Evolutionary conservation across 2,329 filamentous ascomycete species (phyloP), one percentile per base, ranked within the genome.

Genomic region (Monosporascus sp.): DNA sequence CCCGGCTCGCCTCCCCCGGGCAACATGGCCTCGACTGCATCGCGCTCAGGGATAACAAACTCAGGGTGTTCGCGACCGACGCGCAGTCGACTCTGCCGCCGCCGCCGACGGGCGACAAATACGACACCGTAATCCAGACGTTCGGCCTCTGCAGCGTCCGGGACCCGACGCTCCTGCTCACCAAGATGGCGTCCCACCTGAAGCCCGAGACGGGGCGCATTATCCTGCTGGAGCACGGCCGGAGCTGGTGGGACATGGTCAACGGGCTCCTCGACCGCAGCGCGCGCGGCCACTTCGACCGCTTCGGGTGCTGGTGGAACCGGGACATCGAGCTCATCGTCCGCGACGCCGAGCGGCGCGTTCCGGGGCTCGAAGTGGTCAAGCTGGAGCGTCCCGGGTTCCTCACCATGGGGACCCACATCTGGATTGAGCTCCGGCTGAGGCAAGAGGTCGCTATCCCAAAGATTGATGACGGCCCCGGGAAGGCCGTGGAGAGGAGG

Each of bases 261-360:
- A 86, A 87, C 63, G 68, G 71, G 9, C 60, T 80, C 18, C 68
- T 87, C 35, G 83, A 87, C 68, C 72, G 69, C 57, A 75, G 77
- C 53, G 83, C 84, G 0, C 68, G 69, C 17, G 68, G 70, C 22
- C 84, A 86, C 62, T 85, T 84, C 54, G 70, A 73, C 22, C 76
- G 78, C 60, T 86, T 81, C 62, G 84, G 84, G 3, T 87, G 84
- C 70, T 86, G 84, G 84, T 86, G 82, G 82, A 87, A 87, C 68
- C 73, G 84, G 50, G 83, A 86, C 62, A 78, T 87, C 55, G 77
- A 79, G 60, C 69, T 63, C 37, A 73, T 86, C 31, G 75, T 86
- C 8, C 69, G 74, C 51, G 73, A 77, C 55, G 82, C 81, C 31
- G 71, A 71, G 20, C 57, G 61, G 49, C 64, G 65, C 49, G 72